Evolutionary conservation across 306 rosid genomes (phyloP).

Genomic region (Sicyos edulis): DNA sequence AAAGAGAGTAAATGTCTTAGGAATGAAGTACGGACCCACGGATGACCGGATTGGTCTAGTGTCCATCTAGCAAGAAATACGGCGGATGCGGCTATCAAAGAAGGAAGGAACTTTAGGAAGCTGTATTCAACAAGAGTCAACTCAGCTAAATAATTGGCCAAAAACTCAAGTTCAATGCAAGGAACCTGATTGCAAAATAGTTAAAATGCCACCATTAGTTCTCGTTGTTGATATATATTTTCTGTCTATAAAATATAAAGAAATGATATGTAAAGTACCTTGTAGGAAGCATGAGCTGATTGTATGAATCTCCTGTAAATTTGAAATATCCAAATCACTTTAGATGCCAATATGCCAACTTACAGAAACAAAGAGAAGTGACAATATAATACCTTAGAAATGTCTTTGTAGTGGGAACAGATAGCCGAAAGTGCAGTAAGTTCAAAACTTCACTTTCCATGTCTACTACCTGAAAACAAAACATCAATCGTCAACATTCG

Average conservation of each 20-base stretch:
- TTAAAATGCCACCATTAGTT: conserved; percentile 10
- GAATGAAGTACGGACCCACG: conserved; percentile 49
- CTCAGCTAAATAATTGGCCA: conserved; percentile 88
- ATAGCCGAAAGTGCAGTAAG: conserved; percentile 58
- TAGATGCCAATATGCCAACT: not conserved
- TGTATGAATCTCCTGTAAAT: conserved; percentile 78
- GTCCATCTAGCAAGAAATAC: conserved; percentile 97
- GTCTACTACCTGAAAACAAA: conserved; percentile 45
- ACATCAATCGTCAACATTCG: not conserved
- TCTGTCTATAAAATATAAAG: conserved; percentile 9
- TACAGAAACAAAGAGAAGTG: not conserved
- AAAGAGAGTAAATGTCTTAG: not conserved
- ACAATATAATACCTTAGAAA: conserved; percentile 63
- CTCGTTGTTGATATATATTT: not conserved
- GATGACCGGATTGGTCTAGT: conserved; percentile 60
- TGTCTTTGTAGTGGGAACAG: conserved; percentile 79
- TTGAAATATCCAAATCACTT: conserved; percentile 21
- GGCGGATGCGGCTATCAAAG: conserved; percentile 81
- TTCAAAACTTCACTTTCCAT: conserved; percentile 71
- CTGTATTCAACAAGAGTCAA: conserved; percentile 70
- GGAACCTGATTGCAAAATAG: conserved; percentile 48
- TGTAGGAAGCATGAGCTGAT: conserved; percentile 67
- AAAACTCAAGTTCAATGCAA: conserved; percentile 59
- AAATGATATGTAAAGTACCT: conserved; percentile 39
- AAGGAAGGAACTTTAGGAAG: conserved; percentile 76